Evolutionary conservation across 768 basidiomycete genomes (phyloP).

Genomic region (Agaricus blazei): DNA sequence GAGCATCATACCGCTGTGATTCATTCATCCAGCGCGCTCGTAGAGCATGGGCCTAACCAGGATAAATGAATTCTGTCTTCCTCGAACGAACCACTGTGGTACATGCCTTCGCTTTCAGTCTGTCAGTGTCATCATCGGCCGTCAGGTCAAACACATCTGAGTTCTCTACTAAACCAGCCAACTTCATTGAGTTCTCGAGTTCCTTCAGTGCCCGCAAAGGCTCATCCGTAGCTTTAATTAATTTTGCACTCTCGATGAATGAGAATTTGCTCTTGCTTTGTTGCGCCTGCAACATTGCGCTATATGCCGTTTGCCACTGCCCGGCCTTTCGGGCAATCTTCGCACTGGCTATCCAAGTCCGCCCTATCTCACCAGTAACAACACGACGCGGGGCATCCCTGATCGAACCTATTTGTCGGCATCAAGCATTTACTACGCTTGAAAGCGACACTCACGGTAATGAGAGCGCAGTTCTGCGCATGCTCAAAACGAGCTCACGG

Average conservation of each 20-base stretch:
- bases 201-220: constrained; percentile 83
- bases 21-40: constrained; percentile 93
- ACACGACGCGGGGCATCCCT: constrained; percentile 30
- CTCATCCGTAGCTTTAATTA: constrained; percentile 75
- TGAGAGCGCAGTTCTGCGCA: constrained; percentile 80
- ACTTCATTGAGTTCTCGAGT: constrained; percentile 67
- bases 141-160: constrained; percentile 53
- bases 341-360: constrained; percentile 89
- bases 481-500: constrained; percentile 84
- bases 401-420: constrained; percentile 9
- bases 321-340: constrained; percentile 95
- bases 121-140: constrained; percentile 43
- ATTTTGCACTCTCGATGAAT: constrained; percentile 88
- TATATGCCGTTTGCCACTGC: constrained; percentile 96
- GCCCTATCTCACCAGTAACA: constrained; percentile 61
- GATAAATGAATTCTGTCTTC: background rate
- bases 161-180: constrained; percentile 41
- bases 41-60: constrained; percentile 62
- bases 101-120: constrained; percentile 69
- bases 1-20: constrained; percentile 71
- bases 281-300: constrained; percentile 86
- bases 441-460: constrained; percentile 45
- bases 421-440: background rate
- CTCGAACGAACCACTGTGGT: background rate
- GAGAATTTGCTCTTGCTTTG: constrained; percentile 66